Percentiles rank a stretch among this genome's conserved stretches.
Conservation (phyloP, 495 filamentous ascomycete genomes). For the Immersiella caudata region DNA sequence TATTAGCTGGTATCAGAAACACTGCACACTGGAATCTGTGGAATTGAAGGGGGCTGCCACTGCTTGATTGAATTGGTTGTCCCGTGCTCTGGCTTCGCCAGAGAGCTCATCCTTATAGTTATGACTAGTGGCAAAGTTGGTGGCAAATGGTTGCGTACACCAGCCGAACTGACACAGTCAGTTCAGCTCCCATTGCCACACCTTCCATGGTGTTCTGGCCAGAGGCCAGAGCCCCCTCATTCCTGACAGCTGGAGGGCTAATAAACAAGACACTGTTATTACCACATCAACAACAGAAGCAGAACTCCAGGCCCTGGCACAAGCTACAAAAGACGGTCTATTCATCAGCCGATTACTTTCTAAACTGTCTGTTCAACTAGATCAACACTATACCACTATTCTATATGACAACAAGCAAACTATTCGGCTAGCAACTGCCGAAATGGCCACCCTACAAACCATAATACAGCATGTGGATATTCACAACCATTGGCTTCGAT, state of each 20-base stretch:
- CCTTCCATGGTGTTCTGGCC: not conserved
- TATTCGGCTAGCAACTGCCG: constrained; percentile 21
- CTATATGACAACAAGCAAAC: constrained; percentile 28
- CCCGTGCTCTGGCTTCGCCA: no score
- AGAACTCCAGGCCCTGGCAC: not conserved
- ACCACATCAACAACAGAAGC: not conserved
- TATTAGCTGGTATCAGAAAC: no score
- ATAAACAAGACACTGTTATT: not conserved
- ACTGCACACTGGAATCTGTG: no score
- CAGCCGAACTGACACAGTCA: not conserved
- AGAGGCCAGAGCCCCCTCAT: not conserved
- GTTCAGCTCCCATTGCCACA: not conserved
- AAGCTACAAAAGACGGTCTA: constrained; percentile 13
- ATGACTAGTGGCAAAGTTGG: not conserved
- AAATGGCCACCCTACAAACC: constrained; percentile 25
- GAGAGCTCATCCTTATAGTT: not conserved
- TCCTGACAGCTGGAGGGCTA: not conserved
- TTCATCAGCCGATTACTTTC: constrained; percentile 3
- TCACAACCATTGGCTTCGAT: constrained; percentile 20
- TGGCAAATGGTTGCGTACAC: not conserved
- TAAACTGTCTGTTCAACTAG: constrained; percentile 15
- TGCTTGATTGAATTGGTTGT: no score
- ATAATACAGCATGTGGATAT: constrained; percentile 27
- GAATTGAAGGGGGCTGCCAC: no score
- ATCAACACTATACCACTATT: constrained; percentile 16